Conservation (phyloP, 2,329 filamentous ascomycete genomes). For the Trichoderma cornu-damae region DNA sequence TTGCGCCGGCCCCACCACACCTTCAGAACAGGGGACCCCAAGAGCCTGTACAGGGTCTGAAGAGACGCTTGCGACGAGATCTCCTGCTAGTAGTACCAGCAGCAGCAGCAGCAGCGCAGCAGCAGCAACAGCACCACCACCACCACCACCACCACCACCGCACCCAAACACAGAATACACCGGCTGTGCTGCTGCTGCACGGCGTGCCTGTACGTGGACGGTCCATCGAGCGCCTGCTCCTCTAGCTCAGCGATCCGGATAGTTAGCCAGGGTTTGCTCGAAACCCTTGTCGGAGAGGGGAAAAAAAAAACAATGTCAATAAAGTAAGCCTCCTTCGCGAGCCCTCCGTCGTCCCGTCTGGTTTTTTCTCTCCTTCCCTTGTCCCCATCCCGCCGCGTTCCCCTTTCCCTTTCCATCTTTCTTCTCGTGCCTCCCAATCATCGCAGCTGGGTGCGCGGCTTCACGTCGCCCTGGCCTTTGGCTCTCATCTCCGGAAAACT, state of each 20-base stretch:
- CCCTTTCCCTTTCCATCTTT: slow-evolving; percentile 12
- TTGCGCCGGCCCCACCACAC: slow-evolving; percentile 17
- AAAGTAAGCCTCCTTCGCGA: slow-evolving; percentile 43
- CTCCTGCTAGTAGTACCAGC: slow-evolving; percentile 9
- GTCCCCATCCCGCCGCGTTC: slow-evolving; percentile 18
- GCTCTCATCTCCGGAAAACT: neutral
- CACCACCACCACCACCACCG: neutral
- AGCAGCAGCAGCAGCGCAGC: neutral
- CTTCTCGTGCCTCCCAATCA: slow-evolving; percentile 8
- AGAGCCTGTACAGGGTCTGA: slow-evolving; percentile 10
- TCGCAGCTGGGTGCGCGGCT: slow-evolving; percentile 4
- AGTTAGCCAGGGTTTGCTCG: slow-evolving; percentile 32
- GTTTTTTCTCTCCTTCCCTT: slow-evolving; percentile 22
- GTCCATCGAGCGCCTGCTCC: slow-evolving; percentile 9
- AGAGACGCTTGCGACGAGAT: slow-evolving; percentile 18
- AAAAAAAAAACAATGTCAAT: slow-evolving; percentile 45
- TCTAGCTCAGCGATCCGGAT: slow-evolving; percentile 22
- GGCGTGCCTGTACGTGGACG: slow-evolving; percentile 18
- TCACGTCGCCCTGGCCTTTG: neutral
- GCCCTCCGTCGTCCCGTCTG: slow-evolving; percentile 16
- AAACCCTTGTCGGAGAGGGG: slow-evolving; percentile 30
- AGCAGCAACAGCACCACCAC: neutral
- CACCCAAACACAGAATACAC: slow-evolving; percentile 2
- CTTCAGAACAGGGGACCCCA: neutral
- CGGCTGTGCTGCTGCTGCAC: slow-evolving; percentile 18